Base-by-base conservation (phyloP, 164 flowering plant species). In the Kingdonia uniflora region DNA sequence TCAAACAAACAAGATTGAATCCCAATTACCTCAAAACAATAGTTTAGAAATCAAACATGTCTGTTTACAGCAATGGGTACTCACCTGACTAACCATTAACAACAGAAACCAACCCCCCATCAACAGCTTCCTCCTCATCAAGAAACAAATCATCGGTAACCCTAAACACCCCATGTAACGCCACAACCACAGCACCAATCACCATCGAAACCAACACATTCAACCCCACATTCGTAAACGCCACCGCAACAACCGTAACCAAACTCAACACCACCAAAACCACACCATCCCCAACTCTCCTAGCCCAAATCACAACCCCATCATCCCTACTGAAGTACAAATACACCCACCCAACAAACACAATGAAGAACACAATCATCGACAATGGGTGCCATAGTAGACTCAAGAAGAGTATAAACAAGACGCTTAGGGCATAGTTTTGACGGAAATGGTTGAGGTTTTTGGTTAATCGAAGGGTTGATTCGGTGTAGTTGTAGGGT, bases 351-450 rank as follows among this genome's bases (percentile, higher is more conserved):
- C 72, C 79, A 45, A 64, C 61, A 53, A 75, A 63, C 52, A 71
- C 43, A 59, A 74, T 6, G 26, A 77, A 42, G 72, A 78, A 70
- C 51, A 80, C 69, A 51, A 85, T 61, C 56, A 80, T 47, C 22
- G 89, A 65, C 61, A 78, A 12, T 11, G 92, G 95, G 64, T 74
- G 91, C 63, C 61, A 65, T 37, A 81, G 3, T 44, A 88, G 79
- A 59, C 75, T 55, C 51, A 80, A 55, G 71, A 78, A 68, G 62
- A 84, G 64, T 59, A 75, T 51, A 41, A 76, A 11, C 37, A 79
- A 57, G 37, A 67, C 41, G 64, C 75, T 24, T 13, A 74, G 2
- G 39, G 77, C 54, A 76, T 85, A 88, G 69, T 85, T 85, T 35
- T 63, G 55, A 42, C 70, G 77, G 68, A 83, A 85, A 54, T 67